These are phyloP conservation scores for Plasmodium adleri DNA, from an alignment of 169 alveolate species.

Conservation along the genomic window DNA sequence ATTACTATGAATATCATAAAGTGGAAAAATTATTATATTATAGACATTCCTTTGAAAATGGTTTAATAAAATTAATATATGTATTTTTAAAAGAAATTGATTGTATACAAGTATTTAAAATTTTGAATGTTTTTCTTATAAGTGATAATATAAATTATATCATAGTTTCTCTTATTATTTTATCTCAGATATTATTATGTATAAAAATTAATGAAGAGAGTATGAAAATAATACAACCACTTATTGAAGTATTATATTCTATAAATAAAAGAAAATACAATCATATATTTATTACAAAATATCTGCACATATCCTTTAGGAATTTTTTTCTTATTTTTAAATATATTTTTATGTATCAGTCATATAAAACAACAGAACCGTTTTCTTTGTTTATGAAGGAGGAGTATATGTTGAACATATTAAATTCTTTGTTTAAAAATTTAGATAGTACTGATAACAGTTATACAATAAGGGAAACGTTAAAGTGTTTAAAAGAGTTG, in stretches of 20 bases:
- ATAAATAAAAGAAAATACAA: constrained; percentile 32
- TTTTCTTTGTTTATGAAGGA: constrained; percentile 42
- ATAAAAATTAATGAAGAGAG: constrained; percentile 11
- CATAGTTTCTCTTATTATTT: constrained; percentile 36
- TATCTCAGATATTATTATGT: constrained; percentile 51
- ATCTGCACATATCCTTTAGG: constrained; percentile 42
- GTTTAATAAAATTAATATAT: constrained; percentile 38
- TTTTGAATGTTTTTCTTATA: constrained; percentile 28
- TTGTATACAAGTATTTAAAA: constrained; percentile 29
- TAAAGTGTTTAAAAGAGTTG: constrained; percentile 63
- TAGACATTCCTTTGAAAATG: constrained; percentile 67
- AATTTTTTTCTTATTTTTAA: constrained; percentile 63
- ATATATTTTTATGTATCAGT: constrained; percentile 21
- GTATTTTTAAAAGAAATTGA: constrained; percentile 53
- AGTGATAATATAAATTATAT: constrained; percentile 61
- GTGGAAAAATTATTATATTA: constrained; percentile 62
- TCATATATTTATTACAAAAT: constrained; percentile 32
- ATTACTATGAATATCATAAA: constrained; percentile 12
- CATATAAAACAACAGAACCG: constrained; percentile 12
- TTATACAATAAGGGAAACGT: constrained; percentile 24
- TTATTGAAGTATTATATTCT: constrained; percentile 17
- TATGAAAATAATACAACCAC: constrained; percentile 39
- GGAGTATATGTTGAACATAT: constrained; percentile 36
- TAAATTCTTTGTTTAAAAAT: constrained; percentile 48
- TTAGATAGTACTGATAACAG: constrained; percentile 28